phyloP scores from a whole-genome alignment of 257 asterid species.

The Paraleonurus japonicus region DNA sequence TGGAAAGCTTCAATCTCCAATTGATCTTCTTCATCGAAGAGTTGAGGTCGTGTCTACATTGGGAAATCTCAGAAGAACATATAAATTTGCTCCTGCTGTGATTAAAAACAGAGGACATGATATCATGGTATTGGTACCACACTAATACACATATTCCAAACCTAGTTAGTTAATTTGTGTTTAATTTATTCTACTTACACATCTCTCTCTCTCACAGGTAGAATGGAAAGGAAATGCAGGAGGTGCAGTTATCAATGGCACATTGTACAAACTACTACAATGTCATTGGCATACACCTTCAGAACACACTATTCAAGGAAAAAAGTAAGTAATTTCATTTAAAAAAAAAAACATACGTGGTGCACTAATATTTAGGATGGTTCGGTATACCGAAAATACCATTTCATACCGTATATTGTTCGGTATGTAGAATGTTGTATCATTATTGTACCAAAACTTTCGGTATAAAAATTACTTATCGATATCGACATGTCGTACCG shows the following conservation, averaged over 20 bases:
- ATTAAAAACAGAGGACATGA: constrained; percentile 61
- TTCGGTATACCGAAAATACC: too few species aligned
- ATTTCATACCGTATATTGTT: too few species aligned
- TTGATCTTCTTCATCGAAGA: constrained; percentile 38
- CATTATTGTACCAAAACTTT: too few species aligned
- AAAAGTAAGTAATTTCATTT: constrained; percentile 19
- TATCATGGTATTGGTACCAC: constrained; percentile 24
- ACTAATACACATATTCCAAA: too few species aligned
- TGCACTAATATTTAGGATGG: too few species aligned
- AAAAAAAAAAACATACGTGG: too few species aligned
- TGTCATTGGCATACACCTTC: constrained; percentile 82
- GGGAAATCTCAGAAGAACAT: constrained; percentile 35
- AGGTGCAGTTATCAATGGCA: constrained; percentile 29
- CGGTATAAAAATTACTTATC: too few species aligned
- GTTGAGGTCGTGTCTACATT: constrained; percentile 23
- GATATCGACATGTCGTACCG: too few species aligned
- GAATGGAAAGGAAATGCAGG: constrained; percentile 62
- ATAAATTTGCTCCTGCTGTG: constrained; percentile 50
- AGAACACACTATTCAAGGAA: constrained; percentile 55
- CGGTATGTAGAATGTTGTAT: too few species aligned
- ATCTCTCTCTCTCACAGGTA: too few species aligned
- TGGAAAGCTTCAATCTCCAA: constrained; percentile 70
- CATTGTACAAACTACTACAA: constrained; percentile 42
- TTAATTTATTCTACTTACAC: too few species aligned
- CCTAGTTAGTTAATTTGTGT: too few species aligned